Evolutionary conservation across 2,329 filamentous ascomycete genomes (phyloP), one percentile per base, ranked within the genome.

Genomic region (Zarea fungicola): DNA sequence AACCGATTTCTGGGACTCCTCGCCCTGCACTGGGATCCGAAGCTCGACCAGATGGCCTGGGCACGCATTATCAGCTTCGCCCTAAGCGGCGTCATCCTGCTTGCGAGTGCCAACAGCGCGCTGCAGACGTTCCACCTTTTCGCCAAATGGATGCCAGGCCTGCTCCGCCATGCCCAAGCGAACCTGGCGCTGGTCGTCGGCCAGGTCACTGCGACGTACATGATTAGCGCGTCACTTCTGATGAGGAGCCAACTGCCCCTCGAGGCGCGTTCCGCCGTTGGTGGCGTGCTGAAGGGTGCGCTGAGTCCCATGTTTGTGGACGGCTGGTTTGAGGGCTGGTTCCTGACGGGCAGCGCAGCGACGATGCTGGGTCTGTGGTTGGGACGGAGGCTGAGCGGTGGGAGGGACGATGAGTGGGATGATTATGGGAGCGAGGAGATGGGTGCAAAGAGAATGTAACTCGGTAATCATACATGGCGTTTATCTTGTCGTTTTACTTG

Each of bases 261-360:
- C 31, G 86, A 91, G 62, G 84, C 92, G 62, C 83, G 88, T 51
- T 83, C 81, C 42, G 86, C 86, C 2, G 87, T 95, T 4, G 83
- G 82, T 3, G 86, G 90, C 55, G 87, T 87, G 1, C 69, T 95
- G 25, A 83, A 87, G 36, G 87, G 86, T 18, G 86, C 88, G 14
- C 72, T 95, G 85, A 64, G 69, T 46, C 75, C 75, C 4, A 65
- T 63, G 9, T 78, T 80, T 54, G 76, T 77, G 29, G 72, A 95
- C 59, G 75, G 80, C 25, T 95, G 89, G 89, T 95, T 95, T 57
- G 89, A 95, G 64, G 83, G 81, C 7, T 92, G 89, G 84, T 95
- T 95, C 64, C 65, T 95, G 49, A 62, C 83, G 3, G 84, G 85
- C 5, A 85, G 83, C 53, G 69, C 74, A 1, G 60, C 77, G 11